Conservation (phyloP, 2,329 filamentous ascomycete genomes). For the Talaromyces sp. region DNA sequence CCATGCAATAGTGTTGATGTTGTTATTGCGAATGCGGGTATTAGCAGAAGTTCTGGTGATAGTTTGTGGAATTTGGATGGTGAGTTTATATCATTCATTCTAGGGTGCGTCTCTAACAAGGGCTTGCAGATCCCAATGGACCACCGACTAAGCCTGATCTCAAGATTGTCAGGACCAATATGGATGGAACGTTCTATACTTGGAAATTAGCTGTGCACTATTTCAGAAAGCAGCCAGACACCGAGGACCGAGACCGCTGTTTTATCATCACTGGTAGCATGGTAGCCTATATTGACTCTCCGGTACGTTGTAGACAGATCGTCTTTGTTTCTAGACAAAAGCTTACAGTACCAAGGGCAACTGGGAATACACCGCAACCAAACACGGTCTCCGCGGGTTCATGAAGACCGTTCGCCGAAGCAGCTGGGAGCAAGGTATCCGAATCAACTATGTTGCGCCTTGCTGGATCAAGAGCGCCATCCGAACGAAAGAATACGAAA, state of each 20-base stretch:
- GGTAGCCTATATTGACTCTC: neutral
- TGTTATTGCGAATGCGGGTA: slow-evolving; percentile 1
- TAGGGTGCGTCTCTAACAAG: neutral
- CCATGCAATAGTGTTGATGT: neutral
- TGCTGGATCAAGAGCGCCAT: slow-evolving; percentile 37
- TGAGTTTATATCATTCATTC: neutral
- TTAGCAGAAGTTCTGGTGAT: neutral
- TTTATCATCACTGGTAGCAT: neutral
- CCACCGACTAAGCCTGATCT: neutral
- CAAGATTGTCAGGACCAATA: neutral
- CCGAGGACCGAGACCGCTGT: slow-evolving; percentile 65
- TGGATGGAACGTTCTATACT: slow-evolving; percentile 3
- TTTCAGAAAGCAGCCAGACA: slow-evolving; percentile 43
- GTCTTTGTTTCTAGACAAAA: neutral
- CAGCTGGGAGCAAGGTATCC: slow-evolving; percentile 44
- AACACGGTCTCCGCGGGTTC: slow-evolving; percentile 47
- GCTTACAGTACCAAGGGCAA: slow-evolving; percentile 26
- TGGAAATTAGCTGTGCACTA: slow-evolving; percentile 48
- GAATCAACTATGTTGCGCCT: slow-evolving; percentile 50
- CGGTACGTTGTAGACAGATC: neutral
- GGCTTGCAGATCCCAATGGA: neutral
- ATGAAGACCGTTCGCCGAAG: slow-evolving; percentile 44
- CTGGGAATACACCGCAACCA: slow-evolving; percentile 46
- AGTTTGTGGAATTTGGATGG: slow-evolving; percentile 8
- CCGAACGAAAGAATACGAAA: slow-evolving; percentile 7